Evolutionary conservation across 495 filamentous ascomycete genomes (phyloP), one percentile per base, ranked within the genome.

Genomic region (Lophiotrema nucula): DNA sequence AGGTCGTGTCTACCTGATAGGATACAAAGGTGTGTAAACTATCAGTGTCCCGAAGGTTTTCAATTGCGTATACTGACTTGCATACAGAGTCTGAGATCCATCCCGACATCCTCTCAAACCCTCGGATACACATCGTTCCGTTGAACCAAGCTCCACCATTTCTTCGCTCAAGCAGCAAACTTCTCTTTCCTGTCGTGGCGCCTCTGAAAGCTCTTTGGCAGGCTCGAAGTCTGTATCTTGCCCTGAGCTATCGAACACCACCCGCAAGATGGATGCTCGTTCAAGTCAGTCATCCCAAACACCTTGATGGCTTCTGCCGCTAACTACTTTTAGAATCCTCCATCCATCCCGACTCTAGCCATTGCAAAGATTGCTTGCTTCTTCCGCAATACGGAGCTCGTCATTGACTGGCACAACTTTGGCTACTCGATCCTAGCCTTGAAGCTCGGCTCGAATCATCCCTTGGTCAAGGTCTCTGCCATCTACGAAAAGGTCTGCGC

Each of bases 401-500:
- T 97, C 31, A 90, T 97, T 53, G 93, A 99, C 73, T 99, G 93
- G 93, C 93, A 99, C 76, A 99, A 99, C 71, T 96, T 96, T 72
- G 92, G 93, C 58, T 96, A 89, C 78, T 92, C 88, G n/a, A 92
- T 97, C 55, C 83, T 99, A 3, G 83, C 88, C 63, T 64, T 88
- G 67, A 81, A 89, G 74, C 67, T 84, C 35, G 71, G 79, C 16
- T 56, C 70, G 41, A 53, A 50, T 5, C 92, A 96, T 69, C 89
- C 88, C 0, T 78, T 97, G 6, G 91, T 97, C 15, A 75, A 62
- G 50, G 65, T 92, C 18, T 87, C 90, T 2, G 82, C 81, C 44
- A 76, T 81, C 66, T 96, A 96, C 69, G 93, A 98, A 67, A 78
- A 73, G 33, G 64, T 74, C 15, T 82, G 95, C 46, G 83, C 87